Evolutionary conservation across 23 red algal species (phyloP).

Genomic region (Rhodosorus marinus): DNA sequence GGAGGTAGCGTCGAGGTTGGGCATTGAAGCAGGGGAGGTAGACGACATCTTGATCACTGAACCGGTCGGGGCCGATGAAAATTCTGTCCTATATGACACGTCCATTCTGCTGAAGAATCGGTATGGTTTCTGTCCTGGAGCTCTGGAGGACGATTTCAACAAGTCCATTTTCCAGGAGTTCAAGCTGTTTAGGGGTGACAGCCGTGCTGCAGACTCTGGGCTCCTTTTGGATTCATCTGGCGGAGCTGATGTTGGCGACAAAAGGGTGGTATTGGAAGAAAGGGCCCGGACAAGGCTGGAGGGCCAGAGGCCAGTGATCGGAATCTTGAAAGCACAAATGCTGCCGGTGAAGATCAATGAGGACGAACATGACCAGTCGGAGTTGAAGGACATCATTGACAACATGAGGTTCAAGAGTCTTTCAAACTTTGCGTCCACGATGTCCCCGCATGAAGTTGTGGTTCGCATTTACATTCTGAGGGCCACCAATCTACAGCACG

Average conservation of each 20-base stretch:
- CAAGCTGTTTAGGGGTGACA: slow-evolving; percentile 59
- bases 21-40: slow-evolving; percentile 37
- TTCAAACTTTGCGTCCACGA: slow-evolving; percentile 41
- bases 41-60: slow-evolving; percentile 28
- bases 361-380: background rate
- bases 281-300: slow-evolving; percentile 18
- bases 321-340: slow-evolving; percentile 37
- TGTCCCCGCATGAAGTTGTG: slow-evolving; percentile 50
- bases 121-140: slow-evolving; percentile 48
- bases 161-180: slow-evolving; percentile 57
- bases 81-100: slow-evolving; percentile 40
- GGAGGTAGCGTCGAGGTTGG: slow-evolving; percentile 37
- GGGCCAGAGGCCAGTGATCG: slow-evolving; percentile 37
- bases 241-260: background rate
- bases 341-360: slow-evolving; percentile 30
- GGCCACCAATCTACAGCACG: slow-evolving; percentile 40
- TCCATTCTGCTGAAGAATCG: slow-evolving; percentile 19
- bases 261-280: slow-evolving; percentile 2
- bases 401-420: slow-evolving; percentile 25
- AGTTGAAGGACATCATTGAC: slow-evolving; percentile 2
- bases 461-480: slow-evolving; percentile 63
- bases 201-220: slow-evolving; percentile 19
- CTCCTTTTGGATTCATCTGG: background rate
- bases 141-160: slow-evolving; percentile 60
- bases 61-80: slow-evolving; percentile 4